Percentiles rank a stretch among this genome's conserved stretches.
Evolutionary conservation across 75 land plant genomes (phyloP).

Genomic region (Ceratopteris richardii): DNA sequence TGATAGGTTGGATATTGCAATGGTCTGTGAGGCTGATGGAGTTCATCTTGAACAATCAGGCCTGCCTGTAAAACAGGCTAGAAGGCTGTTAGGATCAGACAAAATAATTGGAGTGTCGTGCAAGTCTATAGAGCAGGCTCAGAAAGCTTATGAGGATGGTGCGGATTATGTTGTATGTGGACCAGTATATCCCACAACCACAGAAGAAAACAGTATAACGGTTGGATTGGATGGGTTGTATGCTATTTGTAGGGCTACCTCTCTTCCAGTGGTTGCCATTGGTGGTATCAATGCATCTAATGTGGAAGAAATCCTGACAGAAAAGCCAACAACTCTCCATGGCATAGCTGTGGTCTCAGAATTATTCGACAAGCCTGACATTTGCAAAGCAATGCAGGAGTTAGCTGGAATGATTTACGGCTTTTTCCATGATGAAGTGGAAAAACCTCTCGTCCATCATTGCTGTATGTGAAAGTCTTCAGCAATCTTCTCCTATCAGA

Average conservation of each 20-base stretch:
- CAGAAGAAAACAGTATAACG: conserved; percentile 67
- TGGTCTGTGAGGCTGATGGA: conserved; percentile 38
- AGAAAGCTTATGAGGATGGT: conserved; percentile 65
- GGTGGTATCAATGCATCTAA: conserved; percentile 65
- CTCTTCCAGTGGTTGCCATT: conserved; percentile 84
- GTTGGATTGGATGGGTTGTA: conserved; percentile 65
- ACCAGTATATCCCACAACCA: conserved; percentile 78
- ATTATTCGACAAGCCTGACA: conserved; percentile 38
- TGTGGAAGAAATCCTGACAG: conserved; percentile 50
- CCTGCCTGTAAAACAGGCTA: conserved; percentile 21
- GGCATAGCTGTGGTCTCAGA: conserved; percentile 93
- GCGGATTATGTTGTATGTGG: conserved; percentile 92
- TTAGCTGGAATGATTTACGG: too few relatives aligned
- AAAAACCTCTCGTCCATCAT: too few relatives aligned
- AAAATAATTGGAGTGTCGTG: conserved; percentile 62
- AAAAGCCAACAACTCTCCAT: conserved; percentile 44
- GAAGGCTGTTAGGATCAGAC: conserved; percentile 21
- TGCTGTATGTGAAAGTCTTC: too few relatives aligned
- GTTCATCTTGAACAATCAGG: conserved; percentile 37
- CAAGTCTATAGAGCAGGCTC: conserved; percentile 78
- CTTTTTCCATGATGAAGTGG: too few relatives aligned
- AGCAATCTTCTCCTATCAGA: too few relatives aligned
- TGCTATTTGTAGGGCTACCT: conserved; percentile 54
- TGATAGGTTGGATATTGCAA: conserved; percentile 33
- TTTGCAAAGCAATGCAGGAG: too few relatives aligned